Base-by-base conservation (phyloP, 1,284 basidiomycete species). In the Schizophyllum commune region DNA sequence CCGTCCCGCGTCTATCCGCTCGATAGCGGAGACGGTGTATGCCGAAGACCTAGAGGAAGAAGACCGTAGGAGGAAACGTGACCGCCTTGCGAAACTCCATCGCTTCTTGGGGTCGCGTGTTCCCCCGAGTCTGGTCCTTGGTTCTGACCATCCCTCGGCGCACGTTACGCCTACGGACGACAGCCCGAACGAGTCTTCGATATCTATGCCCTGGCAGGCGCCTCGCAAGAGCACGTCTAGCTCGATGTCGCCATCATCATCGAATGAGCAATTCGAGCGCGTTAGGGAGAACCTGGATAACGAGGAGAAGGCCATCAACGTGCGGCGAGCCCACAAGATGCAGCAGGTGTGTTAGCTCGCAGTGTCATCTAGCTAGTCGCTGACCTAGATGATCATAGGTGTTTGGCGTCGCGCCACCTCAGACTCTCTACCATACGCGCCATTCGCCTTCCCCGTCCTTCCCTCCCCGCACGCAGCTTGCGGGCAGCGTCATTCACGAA, bases 321-420 rank as follows among this genome's bases (percentile, higher is more conserved):
- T 92, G 57, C 79, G 85, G 59, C 75, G 90, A 57, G 90, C 89
- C 33, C 78, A 86, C 67, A 92, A 92, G 74, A 91, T 92, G 89
- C 89, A 92, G 73, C 87, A 88, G 83, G 89, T 89, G 61, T 55
- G 77, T 72, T 39, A 51, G 7, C 9, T 6, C 33, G 21, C 57
- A 51, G 54, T 39, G 57, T 54, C 22, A 62, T 62, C 56, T 62
- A 52, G 20, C 57, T 5, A 32, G 52, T 60, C 56, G 9, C 21
- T 56, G 20, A 22, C 20, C 56, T 9, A 19, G 58, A n/a, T 39
- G 15, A 22, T 55, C 17, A 7, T 62, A 92, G 90, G 79, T 92
- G 68, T 92, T 92, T 69, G 90, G 90, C 60, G 83, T 85, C 33
- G 83, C 83, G 5, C 91, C 91, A 47, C 90, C 90, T 1, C 87